Base-by-base conservation (phyloP, 106 monocot genomes). In the Posidonia australis region DNA sequence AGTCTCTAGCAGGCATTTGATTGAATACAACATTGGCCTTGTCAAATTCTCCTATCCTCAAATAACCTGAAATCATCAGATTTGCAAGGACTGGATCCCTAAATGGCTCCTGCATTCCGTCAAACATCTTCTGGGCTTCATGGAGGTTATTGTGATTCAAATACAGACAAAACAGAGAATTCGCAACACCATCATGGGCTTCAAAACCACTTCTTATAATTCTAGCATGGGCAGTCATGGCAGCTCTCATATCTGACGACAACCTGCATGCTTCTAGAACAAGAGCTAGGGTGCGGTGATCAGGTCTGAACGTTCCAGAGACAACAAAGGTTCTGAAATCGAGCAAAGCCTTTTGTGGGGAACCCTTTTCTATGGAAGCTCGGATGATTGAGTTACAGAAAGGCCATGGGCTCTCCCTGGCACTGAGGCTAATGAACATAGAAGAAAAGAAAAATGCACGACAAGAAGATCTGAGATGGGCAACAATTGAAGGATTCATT, bases 361-460 rank as follows among this genome's bases (percentile, higher is more conserved):
- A 77, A 10, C 77, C 77, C 59, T 84, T 84, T 48, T 70, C 62
- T 16, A 84, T 47, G 31, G 65, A 74, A 12, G 74, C 74, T 59
- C 74, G 68, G 65, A 79, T 51, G 41, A 69, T 65, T 27, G 79
- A 64, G 60, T 79, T 74, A 70, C 64, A 63, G 47, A 36, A 23
- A 13, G 44, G 22, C 51, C 20, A 44, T 57, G 36, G 44, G 1
- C 12, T 56, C 14, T 63, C 24, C 17, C n/a, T 49, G 49, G 19
- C 16, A 49, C 49, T 61, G n/a, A n/a, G n/a, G n/a, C n/a, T n/a
- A n/a, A n/a, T n/a, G n/a, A n/a, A n/a, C n/a, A n/a, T n/a, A n/a
- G n/a, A n/a, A n/a, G n/a, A n/a, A n/a, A n/a, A n/a, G n/a, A n/a
- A n/a, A n/a, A n/a, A n/a, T n/a, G n/a, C n/a, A n/a, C n/a, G n/a